Evolutionary conservation across 495 filamentous ascomycete genomes (phyloP), one percentile per base, ranked within the genome.

Genomic region (Evernia prunastri): DNA sequence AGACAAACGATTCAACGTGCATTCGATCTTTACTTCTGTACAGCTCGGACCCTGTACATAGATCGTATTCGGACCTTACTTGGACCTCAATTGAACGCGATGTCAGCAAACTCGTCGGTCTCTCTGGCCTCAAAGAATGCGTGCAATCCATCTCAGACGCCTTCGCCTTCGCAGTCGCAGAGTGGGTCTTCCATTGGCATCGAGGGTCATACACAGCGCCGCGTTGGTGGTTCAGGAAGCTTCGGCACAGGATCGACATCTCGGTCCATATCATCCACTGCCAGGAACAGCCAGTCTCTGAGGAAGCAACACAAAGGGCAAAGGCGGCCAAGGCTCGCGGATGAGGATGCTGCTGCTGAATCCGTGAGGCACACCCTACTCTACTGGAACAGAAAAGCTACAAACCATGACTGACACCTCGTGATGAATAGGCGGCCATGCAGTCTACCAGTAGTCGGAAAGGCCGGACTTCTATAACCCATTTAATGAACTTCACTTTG

Each of bases 391-490:
- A 63, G 49, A 66, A 25, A 29, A 7, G 3, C 13, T 64, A 49
- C 60, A 47, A 35, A 49, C 60, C 47, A 51, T 59, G 65, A 70
- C 69, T 75, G 61, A 77, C 65, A 56, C 36, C 37, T 57, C 11
- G 51, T 53, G 53, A 40, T 57, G 51, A 63, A 33, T 57, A 89
- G 86, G 81, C 86, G 76, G 88, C 88, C 72, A 89, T 96, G 82
- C 86, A 86, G 75, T 92, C 92, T 70, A 80, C 88, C 47, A 91
- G 81, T 66, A 91, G 88, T 72, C 88, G 92, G 40, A 89, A 93
- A 66, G 95, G 93, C 65, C 94, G 96, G 69, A 96, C 90, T 45
- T 95, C 90, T 69, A 97, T 98, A 71, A 97, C 94, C 23, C 94
- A 98, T 75, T 76, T 98, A 35, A 89, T 98, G 85, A 95, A 91